Evolutionary conservation across 768 basidiomycete species (phyloP), one percentile per base, ranked within the genome.

Genomic region (Nevesoporus exiguus): DNA sequence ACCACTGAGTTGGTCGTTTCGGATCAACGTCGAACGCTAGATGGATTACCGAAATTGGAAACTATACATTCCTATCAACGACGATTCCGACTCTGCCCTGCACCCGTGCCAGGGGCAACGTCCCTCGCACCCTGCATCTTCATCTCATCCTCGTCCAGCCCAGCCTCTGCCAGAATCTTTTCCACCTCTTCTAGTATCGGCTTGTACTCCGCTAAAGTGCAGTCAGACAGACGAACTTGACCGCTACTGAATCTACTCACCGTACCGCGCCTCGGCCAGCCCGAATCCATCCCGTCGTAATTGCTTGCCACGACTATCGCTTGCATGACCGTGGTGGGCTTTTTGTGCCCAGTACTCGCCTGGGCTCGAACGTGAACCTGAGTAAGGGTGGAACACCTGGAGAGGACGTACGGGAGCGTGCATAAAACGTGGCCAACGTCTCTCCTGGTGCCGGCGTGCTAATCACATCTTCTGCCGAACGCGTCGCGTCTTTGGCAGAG

Each of bases 391-490:
- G 5, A 13, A 1, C 11, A 39, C 9, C 1, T 30, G 37, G 8
- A 34, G 13, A 9, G 7, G 22, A 76, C 87, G 60, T 66, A 87
- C 90, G 82, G 15, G 88, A 85, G 8, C 93, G 82, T 5, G 86
- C 83, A 61, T 93, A 95, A 67, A 95, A 95, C 70, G 79, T 77
- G 0, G 90, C 85, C 8, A 94, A 71, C 0, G 88, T 88, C 68
- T 96, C 93, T 11, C 91, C 90, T 0, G 91, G 90, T 3, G 87
- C 74, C 0, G 93, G 93, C 0, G 91, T 93, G 60, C 85, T 88
- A 25, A 88, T 65, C 0, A 80, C 69, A 54, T 93, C 90, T 63
- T 93, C 91, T 0, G 79, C 74, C 1, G 86, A 81, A 5, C 84
- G 77, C 2, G 68, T 56, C 6, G 76, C 70, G 21, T 75, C 73